Percentiles rank a stretch among this genome's conserved stretches.
phyloP scores from a whole-genome alignment of 2,329 filamentous ascomycete genomes.

The Beauveria pseudobassiana region DNA sequence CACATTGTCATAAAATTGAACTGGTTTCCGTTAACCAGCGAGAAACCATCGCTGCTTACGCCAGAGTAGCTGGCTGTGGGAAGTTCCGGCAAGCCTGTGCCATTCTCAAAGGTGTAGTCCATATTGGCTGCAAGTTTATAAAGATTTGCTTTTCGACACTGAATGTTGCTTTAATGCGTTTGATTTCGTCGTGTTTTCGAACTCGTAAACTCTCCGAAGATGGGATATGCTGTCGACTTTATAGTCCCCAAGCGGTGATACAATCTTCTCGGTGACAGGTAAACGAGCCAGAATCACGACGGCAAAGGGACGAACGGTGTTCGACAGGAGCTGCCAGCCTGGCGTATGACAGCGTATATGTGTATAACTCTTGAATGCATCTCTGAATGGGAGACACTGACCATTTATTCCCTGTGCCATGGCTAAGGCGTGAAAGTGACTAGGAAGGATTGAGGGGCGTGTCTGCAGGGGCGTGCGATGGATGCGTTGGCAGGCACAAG shows the following conservation, averaged over 20 bases:
- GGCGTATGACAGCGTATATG: background rate
- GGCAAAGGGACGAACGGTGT: background rate
- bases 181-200: background rate
- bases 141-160: no score
- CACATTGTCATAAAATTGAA: no score
- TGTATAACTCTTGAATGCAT: background rate
- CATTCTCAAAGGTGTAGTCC: no score
- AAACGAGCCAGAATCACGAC: background rate
- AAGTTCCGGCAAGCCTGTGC: no score
- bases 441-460: background rate
- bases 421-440: background rate
- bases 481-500: background rate
- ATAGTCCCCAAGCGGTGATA: background rate
- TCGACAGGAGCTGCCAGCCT: background rate
- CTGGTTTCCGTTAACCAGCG: no score
- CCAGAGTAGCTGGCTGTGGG: no score
- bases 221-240: background rate
- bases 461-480: background rate
- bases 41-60: no score
- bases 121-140: no score
- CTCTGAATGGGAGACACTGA: background rate
- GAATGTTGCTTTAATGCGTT: background rate
- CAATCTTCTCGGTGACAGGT: background rate
- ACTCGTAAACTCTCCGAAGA: background rate
- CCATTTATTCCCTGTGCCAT: conserved; percentile 1